Conservation (phyloP, 805 yeast species). For the Helenozyma baotianmanensis region DNA sequence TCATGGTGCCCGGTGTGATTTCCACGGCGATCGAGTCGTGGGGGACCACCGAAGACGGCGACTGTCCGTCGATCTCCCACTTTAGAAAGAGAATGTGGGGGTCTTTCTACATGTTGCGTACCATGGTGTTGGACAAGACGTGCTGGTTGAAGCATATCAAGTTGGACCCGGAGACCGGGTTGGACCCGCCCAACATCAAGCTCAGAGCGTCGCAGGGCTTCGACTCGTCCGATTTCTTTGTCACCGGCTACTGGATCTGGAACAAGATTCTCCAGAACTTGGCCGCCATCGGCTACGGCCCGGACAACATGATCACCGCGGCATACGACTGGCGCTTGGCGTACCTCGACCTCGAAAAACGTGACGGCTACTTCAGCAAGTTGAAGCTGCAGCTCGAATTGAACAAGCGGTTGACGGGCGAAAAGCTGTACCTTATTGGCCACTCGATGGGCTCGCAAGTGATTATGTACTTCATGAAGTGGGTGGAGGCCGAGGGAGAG, state of each 20-base stretch:
- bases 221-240: slow-evolving; percentile 93
- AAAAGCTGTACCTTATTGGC: slow-evolving; percentile 75
- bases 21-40: slow-evolving; percentile 94
- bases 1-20: slow-evolving; percentile 93
- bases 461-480: slow-evolving; percentile 81
- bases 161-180: slow-evolving; percentile 86
- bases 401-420: slow-evolving; percentile 43
- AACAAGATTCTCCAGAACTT: slow-evolving; percentile 89
- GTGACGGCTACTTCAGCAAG: slow-evolving; percentile 82
- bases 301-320: slow-evolving; percentile 85
- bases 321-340: slow-evolving; percentile 96
- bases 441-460: slow-evolving; percentile 98
- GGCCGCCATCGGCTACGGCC: slow-evolving; percentile 91
- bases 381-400: slow-evolving; percentile 72
- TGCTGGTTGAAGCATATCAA: slow-evolving; percentile 93
- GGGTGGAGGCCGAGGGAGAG: slow-evolving; percentile 90
- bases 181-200: slow-evolving; percentile 81
- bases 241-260: slow-evolving; percentile 99
- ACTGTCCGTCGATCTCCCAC: slow-evolving; percentile 79
- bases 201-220: slow-evolving; percentile 93
- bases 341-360: slow-evolving; percentile 77
- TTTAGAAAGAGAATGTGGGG: slow-evolving; percentile 96
- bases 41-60: slow-evolving; percentile 65
- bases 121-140: slow-evolving; percentile 85
- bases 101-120: slow-evolving; percentile 86